Percentiles rank a stretch among this genome's conserved stretches.
phyloP scores from a whole-genome alignment of 2,329 filamentous ascomycete species.

The Aspergillus hiratsukae region DNA sequence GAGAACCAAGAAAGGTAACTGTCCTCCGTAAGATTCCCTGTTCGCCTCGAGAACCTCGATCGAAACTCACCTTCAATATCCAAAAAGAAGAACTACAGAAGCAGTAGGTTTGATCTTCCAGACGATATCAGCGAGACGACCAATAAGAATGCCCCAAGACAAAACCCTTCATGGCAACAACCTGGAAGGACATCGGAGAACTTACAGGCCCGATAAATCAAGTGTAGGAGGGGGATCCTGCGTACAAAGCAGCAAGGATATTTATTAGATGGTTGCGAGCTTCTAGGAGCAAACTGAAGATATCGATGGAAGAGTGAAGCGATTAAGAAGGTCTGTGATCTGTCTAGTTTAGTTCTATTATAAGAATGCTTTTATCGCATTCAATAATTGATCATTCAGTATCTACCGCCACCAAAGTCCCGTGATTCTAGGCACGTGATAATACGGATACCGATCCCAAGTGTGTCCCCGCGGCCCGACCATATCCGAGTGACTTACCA shows the following conservation, averaged over 20 bases:
- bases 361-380: background rate
- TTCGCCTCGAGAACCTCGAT: background rate
- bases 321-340: background rate
- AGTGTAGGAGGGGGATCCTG: background rate
- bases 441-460: background rate
- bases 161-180: background rate
- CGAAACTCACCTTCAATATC: background rate
- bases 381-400: background rate
- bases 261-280: background rate
- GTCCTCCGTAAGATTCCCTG: background rate
- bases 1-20: background rate
- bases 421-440: background rate
- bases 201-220: background rate
- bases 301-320: background rate
- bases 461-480: background rate
- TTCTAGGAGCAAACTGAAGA: background rate
- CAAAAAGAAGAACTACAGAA: background rate
- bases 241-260: background rate
- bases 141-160: background rate
- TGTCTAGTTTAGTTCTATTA: background rate
- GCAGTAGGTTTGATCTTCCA: background rate
- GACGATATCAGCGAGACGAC: background rate
- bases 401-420: background rate
- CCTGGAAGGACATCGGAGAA: background rate
- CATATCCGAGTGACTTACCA: background rate